Base-by-base conservation (phyloP, 2,329 filamentous ascomycete genomes). In the Trichoderma sp. region DNA sequence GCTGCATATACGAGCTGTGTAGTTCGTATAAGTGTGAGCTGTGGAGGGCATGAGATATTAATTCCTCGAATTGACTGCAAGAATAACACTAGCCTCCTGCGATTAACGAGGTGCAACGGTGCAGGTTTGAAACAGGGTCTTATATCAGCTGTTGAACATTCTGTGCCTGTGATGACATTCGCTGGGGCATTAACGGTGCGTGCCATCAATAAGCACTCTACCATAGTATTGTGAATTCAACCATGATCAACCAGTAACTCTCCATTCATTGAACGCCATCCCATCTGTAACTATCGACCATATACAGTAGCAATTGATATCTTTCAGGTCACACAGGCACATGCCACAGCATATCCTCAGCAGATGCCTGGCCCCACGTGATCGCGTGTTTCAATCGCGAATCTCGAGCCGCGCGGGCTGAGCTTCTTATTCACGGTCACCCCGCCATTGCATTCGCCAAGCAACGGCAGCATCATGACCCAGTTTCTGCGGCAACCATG, bases 311-410 rank as follows among this genome's bases (percentile, higher is more conserved):
- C 6, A n/a, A 43, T n/a, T 3, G 19, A 8, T 3, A 55, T 27
- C 13, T 33, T 33, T 29, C 55, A 35, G 10, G 16, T 57, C 33
- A 10, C 29, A 29, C n/a, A 56, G 49, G 24, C 24, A 64, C 49
- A 43, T 40, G 33, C 4, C 33, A 35, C 10, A 21, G 11, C 0
- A 47, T 43, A 19, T 4, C 27, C 19, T 24, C 27, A 43, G 31
- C 19, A 21, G 65, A n/a, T 61, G 56, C 65, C 47, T 55, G 19
- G 57, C 21, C 47, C 40, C 68, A 69, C 68, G 68, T 69, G 68
- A 69, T 40, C 66, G 52, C 68, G 68, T 66, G 68, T 69, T 35
- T 59, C 60, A 37, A 40, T 65, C 68, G 52, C 53, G 68, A 65
- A 29, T 37, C 37, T 16, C 19, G 7, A 16, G 43, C 29, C 24